Evolutionary conservation across 2,329 filamentous ascomycete genomes (phyloP).

Genomic region (Aspergillus spinulosporus): DNA sequence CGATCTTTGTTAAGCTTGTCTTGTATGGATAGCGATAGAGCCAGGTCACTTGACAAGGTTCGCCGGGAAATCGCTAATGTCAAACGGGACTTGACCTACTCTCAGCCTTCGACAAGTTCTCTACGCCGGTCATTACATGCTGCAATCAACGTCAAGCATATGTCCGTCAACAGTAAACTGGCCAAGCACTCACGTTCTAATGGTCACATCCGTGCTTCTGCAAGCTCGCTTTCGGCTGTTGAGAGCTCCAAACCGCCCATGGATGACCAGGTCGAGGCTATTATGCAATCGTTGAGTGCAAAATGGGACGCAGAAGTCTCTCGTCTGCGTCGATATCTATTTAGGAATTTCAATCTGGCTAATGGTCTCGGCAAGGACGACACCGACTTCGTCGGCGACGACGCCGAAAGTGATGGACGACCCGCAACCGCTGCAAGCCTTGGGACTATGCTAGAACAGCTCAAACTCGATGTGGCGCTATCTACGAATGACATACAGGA

Average conservation of each 20-base stretch:
- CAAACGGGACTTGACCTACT: constrained; percentile 40
- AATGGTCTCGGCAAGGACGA: constrained; percentile 34
- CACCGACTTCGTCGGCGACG: constrained; percentile 26
- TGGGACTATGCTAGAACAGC: constrained; percentile 40
- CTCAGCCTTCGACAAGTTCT: constrained; percentile 37
- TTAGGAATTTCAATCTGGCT: constrained; percentile 47
- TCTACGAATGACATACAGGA: constrained; percentile 30
- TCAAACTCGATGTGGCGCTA: constrained; percentile 38
- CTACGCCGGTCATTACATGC: constrained; percentile 47
- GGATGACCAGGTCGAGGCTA: constrained; percentile 43
- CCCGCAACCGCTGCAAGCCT: constrained; percentile 41
- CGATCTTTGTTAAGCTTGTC: constrained; percentile 63
- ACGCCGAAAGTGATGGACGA: constrained; percentile 39
- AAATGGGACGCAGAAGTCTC: constrained; percentile 49
- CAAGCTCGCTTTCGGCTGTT: constrained; percentile 20
- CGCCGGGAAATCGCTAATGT: constrained; percentile 57
- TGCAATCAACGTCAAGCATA: constrained; percentile 37
- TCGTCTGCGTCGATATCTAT: constrained; percentile 46
- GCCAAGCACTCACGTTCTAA: constrained; percentile 31
- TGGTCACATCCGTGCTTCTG: constrained; percentile 19
- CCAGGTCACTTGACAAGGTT: constrained; percentile 60
- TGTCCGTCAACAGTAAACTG: constrained; percentile 33
- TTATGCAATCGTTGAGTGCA: constrained; percentile 43
- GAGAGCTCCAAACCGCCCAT: constrained; percentile 30
- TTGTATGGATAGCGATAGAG: constrained; percentile 62